Evolutionary conservation across 805 yeast genomes (phyloP), one percentile per base, ranked within the genome.

Genomic region (Candida quercuum): DNA sequence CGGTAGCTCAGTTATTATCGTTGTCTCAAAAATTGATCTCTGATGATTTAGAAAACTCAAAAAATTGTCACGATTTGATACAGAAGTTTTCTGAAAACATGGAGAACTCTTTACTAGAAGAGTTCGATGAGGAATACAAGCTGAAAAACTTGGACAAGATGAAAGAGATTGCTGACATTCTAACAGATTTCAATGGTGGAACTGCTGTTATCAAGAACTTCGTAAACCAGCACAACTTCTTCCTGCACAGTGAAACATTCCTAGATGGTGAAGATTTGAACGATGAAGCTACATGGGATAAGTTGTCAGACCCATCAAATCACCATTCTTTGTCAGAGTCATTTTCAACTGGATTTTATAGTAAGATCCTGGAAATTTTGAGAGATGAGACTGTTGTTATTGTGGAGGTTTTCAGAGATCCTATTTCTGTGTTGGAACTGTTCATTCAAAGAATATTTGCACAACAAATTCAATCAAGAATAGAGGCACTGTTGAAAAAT

Each of bases 131-230:
- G 18, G 86, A 87, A n/a, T 85, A 84, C 48, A 74, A 77, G 40
- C 74, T 73, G 19, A 79, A 78, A 42, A 81, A 86, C 48, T 73
- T 77, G 48, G 66, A 67, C n/a, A 75, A 74, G 37, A 79, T 93
- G 82, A 78, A 75, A 50, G 87, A 81, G 39, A 73, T 80, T 19
- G 86, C 96, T 0, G 76, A 76, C 35, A 74, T 88, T 14, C 66
- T 89, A 35, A 74, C 78, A 37, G 85, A 79, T 43, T 91, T 80
- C 64, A 89, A 91, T 54, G 91, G 87, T 15, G 96, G 96, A 11
- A 70, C 75, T 10, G 79, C 82, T 41, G 91, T 89, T 8, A 82
- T 86, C 8, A 86, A 81, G 54, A 78, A 81, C 34, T 91, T 86
- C 61, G 84, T 89, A 29, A 78, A 77, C 54, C 87, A 85, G 54